Base-by-base conservation (phyloP, 164 flowering plant genomes). In the Tetracentron sinense region DNA sequence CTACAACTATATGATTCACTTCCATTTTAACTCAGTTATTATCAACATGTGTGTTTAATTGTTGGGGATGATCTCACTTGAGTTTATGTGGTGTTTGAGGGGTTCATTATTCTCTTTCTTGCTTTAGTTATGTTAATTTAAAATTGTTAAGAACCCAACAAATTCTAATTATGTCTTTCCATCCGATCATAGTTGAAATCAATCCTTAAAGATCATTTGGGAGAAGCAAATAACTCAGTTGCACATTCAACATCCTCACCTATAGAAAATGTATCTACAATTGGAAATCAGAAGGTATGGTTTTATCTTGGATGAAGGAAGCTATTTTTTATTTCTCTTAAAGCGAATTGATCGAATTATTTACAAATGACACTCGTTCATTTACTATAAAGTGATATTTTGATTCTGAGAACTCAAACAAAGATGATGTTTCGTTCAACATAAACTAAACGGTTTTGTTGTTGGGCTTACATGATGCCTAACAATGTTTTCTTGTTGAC, bases 131-230 rank as follows among this genome's bases (percentile, higher is more conserved):
- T 27, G 15, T 0, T n/a, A n/a, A n/a, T 21, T 53, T 53, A 16
- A 35, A 60, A 14, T 42, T 42, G 21, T 15, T 59, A 44, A 16
- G 17, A 44, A 60, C n/a, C 44, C 6, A n/a, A 27, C 22, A 26
- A 26, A 27, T 19, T 42, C 31, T 30, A n/a, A 42, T 58, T 16
- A 12, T 46, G 17, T 42, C 8, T 50, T 63, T 58, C 30, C 4
- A 1, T 54, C 3, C 4, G 50, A 19, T 4, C 30, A 51, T 68
- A 83, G 88, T 57, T 83, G 65, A 74, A 76, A 50, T 53, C 66
- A 50, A 52, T 67, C 55, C 69, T 73, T 27, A 50, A 63, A 64
- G 83, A 72, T 42, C 38, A 35, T 35, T 59, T 66, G n/a, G 56
- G 38, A 59, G 77, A 70, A 76, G 74, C 31, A 42, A 61, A 61